Evolutionary conservation across 371 early-diverging fungal species (phyloP).

Genomic region (Enterocytospora artemiae): DNA sequence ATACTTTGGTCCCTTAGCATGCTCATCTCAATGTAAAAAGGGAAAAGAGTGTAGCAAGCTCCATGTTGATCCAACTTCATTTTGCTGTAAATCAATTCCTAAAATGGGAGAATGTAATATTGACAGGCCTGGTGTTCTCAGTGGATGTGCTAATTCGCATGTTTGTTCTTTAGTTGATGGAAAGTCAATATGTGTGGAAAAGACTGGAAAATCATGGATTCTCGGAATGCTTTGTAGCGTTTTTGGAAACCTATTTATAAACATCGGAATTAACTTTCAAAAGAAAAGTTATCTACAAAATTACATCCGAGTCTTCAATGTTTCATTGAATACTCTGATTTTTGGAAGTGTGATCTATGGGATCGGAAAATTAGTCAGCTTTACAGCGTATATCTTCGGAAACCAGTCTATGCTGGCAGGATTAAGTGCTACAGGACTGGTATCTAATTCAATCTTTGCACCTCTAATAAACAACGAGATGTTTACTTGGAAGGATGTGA

Average conservation of each 20-base stretch:
- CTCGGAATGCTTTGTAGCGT: slow-evolving; percentile 66
- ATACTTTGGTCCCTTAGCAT: slow-evolving; percentile 58
- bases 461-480: slow-evolving; percentile 69
- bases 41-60: slow-evolving; percentile 33
- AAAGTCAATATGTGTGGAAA: slow-evolving; percentile 50
- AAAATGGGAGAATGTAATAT: slow-evolving; percentile 46
- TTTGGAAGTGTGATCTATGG: slow-evolving; percentile 65
- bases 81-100: slow-evolving; percentile 57
- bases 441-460: slow-evolving; percentile 70
- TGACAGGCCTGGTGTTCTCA: slow-evolving; percentile 48
- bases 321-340: slow-evolving; percentile 44
- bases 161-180: slow-evolving; percentile 45
- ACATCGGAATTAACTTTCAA: slow-evolving; percentile 73
- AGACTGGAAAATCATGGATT: slow-evolving; percentile 48
- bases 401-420: slow-evolving; percentile 73
- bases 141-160: slow-evolving; percentile 53
- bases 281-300: slow-evolving; percentile 65
- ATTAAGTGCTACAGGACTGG: slow-evolving; percentile 67
- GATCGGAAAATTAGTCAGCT: slow-evolving; percentile 66
- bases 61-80: slow-evolving; percentile 10
- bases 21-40: slow-evolving; percentile 50
- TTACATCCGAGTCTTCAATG: slow-evolving; percentile 15
- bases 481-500: slow-evolving; percentile 63
- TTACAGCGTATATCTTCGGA: slow-evolving; percentile 69
- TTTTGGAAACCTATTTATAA: slow-evolving; percentile 64